These are phyloP conservation scores for Blastocystis sp. DNA, from an alignment of 352 stramenopile species.

Conservation along the genomic window DNA sequence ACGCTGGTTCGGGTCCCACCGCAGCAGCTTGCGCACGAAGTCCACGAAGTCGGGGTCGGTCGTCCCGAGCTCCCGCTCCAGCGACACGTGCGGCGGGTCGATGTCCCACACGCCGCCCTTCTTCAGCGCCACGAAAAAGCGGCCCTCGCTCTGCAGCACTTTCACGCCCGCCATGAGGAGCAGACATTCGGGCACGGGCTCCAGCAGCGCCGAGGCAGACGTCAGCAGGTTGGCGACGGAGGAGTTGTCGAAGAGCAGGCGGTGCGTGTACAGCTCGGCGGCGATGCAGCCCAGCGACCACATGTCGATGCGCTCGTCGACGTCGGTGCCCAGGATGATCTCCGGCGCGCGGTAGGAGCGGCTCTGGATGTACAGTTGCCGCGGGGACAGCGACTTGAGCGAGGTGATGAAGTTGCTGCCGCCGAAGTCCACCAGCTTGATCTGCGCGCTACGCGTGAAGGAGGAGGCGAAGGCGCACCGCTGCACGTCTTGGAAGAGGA, in stretches of 20 bases:
- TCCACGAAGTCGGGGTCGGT: slow-evolving; percentile 74
- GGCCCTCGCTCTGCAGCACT: slow-evolving; percentile 73
- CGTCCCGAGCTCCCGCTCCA: background rate
- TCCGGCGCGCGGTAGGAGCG: slow-evolving; percentile 80
- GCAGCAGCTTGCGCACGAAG: slow-evolving; percentile 80
- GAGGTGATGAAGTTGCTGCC: slow-evolving; percentile 83
- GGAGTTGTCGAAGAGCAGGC: slow-evolving; percentile 85
- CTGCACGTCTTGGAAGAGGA: slow-evolving; percentile 75
- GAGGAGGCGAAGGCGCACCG: background rate
- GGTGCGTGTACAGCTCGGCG: slow-evolving; percentile 81
- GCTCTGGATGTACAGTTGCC: slow-evolving; percentile 83
- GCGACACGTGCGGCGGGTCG: slow-evolving; percentile 47
- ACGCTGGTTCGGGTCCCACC: slow-evolving; percentile 81
- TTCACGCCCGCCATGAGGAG: slow-evolving; percentile 16
- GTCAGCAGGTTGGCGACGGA: slow-evolving; percentile 81
- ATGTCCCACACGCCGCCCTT: slow-evolving; percentile 78
- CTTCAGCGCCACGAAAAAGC: slow-evolving; percentile 75
- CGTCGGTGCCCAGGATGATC: slow-evolving; percentile 84
- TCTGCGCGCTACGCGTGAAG: slow-evolving; percentile 65
- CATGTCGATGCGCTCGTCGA: slow-evolving; percentile 84
- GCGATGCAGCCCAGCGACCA: slow-evolving; percentile 83
- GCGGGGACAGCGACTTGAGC: slow-evolving; percentile 72
- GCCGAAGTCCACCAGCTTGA: slow-evolving; percentile 90
- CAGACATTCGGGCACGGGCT: slow-evolving; percentile 34
- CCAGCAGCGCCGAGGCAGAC: slow-evolving; percentile 35